Evolutionary conservation across 495 filamentous ascomycete genomes (phyloP).

Genomic region (Chaetomium tenue): DNA sequence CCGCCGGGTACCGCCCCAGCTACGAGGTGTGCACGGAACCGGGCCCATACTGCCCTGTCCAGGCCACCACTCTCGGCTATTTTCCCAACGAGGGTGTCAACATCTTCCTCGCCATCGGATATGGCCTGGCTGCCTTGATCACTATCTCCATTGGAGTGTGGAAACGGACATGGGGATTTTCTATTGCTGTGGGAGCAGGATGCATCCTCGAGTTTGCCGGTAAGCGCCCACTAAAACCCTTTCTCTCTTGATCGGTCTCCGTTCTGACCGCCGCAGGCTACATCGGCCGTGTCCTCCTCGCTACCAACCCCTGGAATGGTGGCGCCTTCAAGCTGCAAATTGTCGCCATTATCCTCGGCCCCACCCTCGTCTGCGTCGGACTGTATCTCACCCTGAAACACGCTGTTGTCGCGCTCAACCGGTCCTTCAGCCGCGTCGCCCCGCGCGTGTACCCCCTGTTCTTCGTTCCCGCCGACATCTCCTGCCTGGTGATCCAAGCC

Average conservation of each 20-base stretch:
- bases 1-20: constrained; percentile 28
- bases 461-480: constrained; percentile 67
- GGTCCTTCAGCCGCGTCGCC: constrained; percentile 53
- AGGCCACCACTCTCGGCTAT: constrained; percentile 65
- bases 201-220: constrained; percentile 43
- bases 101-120: constrained; percentile 58
- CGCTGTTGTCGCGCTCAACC: constrained; percentile 52
- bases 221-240: constrained; percentile 17
- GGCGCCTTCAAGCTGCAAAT: constrained; percentile 66
- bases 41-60: constrained; percentile 52
- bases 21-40: constrained; percentile 51
- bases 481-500: constrained; percentile 62
- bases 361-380: constrained; percentile 63
- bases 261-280: constrained; percentile 46
- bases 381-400: constrained; percentile 69
- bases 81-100: constrained; percentile 62
- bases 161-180: constrained; percentile 64
- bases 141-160: constrained; percentile 55
- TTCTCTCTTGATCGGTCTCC: neutral
- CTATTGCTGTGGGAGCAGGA: constrained; percentile 51
- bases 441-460: constrained; percentile 59
- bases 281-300: constrained; percentile 58
- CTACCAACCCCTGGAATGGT: constrained; percentile 58
- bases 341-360: constrained; percentile 63
- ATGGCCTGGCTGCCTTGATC: constrained; percentile 49